Conservation (phyloP, 1,284 basidiomycete species). For the Sphaerobolus stellatus region DNA sequence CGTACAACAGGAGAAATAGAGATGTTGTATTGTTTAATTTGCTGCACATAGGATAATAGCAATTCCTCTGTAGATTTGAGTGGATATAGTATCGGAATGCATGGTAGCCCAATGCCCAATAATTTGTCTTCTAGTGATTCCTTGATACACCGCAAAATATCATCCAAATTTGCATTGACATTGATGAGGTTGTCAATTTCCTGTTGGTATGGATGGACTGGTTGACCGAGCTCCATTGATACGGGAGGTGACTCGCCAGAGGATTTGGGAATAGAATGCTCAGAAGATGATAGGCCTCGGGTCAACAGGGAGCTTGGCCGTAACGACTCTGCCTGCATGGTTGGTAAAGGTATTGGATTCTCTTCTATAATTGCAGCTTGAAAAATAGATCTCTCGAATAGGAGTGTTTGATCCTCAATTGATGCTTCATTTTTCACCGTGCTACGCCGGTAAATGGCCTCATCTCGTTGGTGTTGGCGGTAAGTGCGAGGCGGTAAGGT, state of each 20-base stretch:
- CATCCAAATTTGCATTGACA: background rate
- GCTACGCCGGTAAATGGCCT: too few relatives aligned
- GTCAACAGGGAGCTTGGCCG: background rate
- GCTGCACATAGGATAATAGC: background rate
- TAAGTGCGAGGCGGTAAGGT: too few relatives aligned
- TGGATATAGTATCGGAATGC: background rate
- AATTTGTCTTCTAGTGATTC: background rate
- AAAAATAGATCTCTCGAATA: too few relatives aligned
- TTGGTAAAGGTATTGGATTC: too few relatives aligned
- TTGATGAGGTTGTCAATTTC: background rate
- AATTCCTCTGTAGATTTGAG: background rate
- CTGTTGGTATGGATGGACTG: background rate
- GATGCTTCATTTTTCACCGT: too few relatives aligned
- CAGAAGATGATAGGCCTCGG: background rate
- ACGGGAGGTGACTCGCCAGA: background rate
- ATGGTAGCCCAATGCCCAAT: background rate
- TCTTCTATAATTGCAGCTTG: too few relatives aligned
- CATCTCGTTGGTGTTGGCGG: too few relatives aligned
- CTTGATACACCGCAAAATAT: too few relatives aligned
- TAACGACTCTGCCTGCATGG: too few relatives aligned
- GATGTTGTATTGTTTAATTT: background rate
- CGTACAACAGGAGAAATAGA: background rate
- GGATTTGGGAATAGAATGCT: background rate
- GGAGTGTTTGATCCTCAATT: too few relatives aligned
- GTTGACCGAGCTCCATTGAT: background rate